These are phyloP conservation scores for Flaveria ramosissima DNA, from an alignment of 129 eudicot species.

Conservation along the genomic window DNA sequence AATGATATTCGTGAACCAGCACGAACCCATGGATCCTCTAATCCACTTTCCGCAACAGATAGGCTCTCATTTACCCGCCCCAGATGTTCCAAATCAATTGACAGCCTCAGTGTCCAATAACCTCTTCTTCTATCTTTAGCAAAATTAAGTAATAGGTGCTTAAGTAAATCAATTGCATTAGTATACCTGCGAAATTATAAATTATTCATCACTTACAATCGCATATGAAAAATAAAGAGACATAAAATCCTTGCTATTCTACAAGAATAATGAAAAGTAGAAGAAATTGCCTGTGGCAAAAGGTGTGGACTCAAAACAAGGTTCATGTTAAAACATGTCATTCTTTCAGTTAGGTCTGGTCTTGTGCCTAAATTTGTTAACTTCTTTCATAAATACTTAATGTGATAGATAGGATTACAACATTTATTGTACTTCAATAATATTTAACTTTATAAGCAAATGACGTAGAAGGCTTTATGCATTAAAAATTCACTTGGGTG, in stretches of 20 bases:
- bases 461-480: neutral
- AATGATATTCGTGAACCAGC: conserved; percentile 83
- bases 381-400: neutral
- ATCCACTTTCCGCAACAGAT: conserved; percentile 71
- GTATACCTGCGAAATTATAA: conserved; percentile 51
- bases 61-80: conserved; percentile 77
- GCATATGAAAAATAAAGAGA: neutral
- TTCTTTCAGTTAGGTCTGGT: neutral
- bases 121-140: conserved; percentile 86
- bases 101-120: conserved; percentile 91
- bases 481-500: neutral
- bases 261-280: neutral
- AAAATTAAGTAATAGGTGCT: conserved; percentile 51
- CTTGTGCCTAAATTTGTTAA: neutral
- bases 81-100: conserved; percentile 82
- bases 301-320: neutral
- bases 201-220: conserved; percentile 16
- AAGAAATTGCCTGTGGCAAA: neutral
- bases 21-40: conserved; percentile 90
- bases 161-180: conserved; percentile 75
- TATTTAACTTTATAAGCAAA: neutral
- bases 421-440: neutral
- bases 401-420: neutral
- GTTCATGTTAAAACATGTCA: neutral
- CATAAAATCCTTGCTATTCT: neutral